Evolutionary conservation across 2,329 filamentous ascomycete genomes (phyloP).

Genomic region (Curvularia spicifera): DNA sequence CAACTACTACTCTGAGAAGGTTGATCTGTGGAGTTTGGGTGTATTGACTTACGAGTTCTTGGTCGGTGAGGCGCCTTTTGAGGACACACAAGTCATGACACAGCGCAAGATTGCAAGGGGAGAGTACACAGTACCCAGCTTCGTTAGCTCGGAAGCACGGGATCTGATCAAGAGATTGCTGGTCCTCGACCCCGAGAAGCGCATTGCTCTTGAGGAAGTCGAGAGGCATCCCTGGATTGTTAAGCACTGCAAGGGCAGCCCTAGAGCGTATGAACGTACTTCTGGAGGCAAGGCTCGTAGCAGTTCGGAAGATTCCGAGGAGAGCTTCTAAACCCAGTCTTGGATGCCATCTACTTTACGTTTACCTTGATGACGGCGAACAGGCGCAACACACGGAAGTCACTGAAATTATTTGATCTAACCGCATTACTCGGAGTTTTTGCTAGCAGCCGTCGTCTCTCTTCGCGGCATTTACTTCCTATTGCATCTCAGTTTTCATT

Average conservation of each 20-base stretch:
- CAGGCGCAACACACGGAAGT: conserved; percentile 17
- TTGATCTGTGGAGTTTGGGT: conserved; percentile 94
- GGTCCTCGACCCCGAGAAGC: conserved; percentile 90
- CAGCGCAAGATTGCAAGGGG: conserved; percentile 85
- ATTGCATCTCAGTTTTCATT: not conserved
- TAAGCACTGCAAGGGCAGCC: conserved; percentile 76
- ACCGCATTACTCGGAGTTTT: conserved; percentile 16
- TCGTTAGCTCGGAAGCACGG: conserved; percentile 86
- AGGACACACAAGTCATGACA: conserved; percentile 94
- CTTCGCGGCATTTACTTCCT: conserved; percentile 1
- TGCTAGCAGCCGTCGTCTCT: not conserved
- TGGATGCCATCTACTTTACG: conserved; percentile 20
- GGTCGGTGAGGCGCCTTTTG: conserved; percentile 94
- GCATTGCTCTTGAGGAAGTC: conserved; percentile 87
- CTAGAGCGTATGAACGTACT: conserved; percentile 43
- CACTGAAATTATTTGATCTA: conserved; percentile 7
- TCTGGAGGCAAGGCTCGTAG: conserved; percentile 39
- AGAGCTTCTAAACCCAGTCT: conserved; percentile 23
- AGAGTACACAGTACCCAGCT: conserved; percentile 91
- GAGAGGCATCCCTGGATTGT: conserved; percentile 94
- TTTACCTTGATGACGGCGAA: conserved; percentile 24
- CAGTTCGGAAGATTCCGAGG: conserved; percentile 35
- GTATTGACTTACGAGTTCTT: conserved; percentile 97
- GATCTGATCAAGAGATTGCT: conserved; percentile 90
- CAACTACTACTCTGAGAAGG: conserved; percentile 93